Conservation (phyloP, 192 early-diverging fungal genomes). For the Coemansia sp. region DNA sequence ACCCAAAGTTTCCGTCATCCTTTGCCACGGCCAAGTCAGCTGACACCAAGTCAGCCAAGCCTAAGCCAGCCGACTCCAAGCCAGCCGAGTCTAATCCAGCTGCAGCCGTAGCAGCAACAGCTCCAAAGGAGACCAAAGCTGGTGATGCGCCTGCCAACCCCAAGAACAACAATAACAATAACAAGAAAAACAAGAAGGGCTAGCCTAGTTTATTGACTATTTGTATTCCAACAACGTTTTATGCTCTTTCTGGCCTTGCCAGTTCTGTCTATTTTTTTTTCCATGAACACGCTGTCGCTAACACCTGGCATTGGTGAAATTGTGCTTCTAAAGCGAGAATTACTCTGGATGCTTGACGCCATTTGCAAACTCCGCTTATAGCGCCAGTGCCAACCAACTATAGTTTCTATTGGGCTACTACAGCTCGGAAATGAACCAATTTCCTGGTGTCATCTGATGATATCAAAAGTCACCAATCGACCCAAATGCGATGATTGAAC, state of each 20-base stretch:
- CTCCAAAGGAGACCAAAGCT: not conserved
- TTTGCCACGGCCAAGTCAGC: constrained; percentile 18
- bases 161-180: not conserved
- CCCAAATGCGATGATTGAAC: too few species aligned
- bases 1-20: constrained; percentile 30
- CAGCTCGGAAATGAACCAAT: too few species aligned
- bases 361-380: too few species aligned
- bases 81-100: not conserved
- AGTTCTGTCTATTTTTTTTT: not conserved
- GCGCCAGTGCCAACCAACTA: too few species aligned
- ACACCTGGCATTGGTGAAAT: too few species aligned
- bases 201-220: not conserved
- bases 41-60: not conserved
- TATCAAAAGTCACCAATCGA: too few species aligned
- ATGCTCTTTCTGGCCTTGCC: not conserved
- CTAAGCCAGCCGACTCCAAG: not conserved
- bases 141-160: not conserved
- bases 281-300: too few species aligned
- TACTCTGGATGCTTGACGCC: too few species aligned
- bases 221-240: not conserved
- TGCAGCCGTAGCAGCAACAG: not conserved
- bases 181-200: constrained; percentile 7
- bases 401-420: too few species aligned
- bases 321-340: too few species aligned
- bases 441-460: too few species aligned